Evolutionary conservation across 2,329 filamentous ascomycete genomes (phyloP), one percentile per base, ranked within the genome.

Genomic region (Hymenoscyphus repandus): DNA sequence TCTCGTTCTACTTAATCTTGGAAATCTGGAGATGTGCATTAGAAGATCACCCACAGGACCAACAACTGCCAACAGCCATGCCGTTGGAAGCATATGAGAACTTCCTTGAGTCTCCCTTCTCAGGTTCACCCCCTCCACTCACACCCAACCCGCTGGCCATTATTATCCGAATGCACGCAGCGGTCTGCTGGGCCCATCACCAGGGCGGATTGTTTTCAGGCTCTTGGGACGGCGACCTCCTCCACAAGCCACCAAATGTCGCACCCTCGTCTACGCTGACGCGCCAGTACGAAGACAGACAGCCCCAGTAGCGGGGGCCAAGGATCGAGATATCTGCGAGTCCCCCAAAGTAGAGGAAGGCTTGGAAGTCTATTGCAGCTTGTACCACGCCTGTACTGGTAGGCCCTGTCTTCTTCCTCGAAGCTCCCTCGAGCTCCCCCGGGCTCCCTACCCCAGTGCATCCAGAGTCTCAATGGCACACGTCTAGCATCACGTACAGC

Each of bases 281-380:
- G 22, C 22, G 22, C 22, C 22, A 27, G 4, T 4, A 27, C 22
- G 22, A 27, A 7, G 22, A 27, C 22, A 27, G 22, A 27, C 22
- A 27, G 22, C 22, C 22, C n/a, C n/a, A n/a, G n/a, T n/a, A n/a
- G n/a, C n/a, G n/a, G n/a, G 36, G 15, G 36, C 36, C 36, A 39
- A 39, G 36, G 6, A 15, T 20, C 6, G 15, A 11, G 13, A 4
- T 22, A 41, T 30, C 46, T 49, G 38, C 46, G 18, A 44, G 41
- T 41, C 18, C 12, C 41, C 38, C 40, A 45, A 50, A 44, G 33
- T 37, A 40, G 47, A 17, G 6, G 22, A 33, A 40, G 40, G 47
- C 47, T 50, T 31, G 32, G 40, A 17, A 44, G 13, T 15, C n/a
- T 17, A 10, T 39, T 39, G 36, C 36, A 39, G 36, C 17, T 17